Evolutionary conservation across 2,329 filamentous ascomycete genomes (phyloP).

Genomic region (Hypoxylon sp.): DNA sequence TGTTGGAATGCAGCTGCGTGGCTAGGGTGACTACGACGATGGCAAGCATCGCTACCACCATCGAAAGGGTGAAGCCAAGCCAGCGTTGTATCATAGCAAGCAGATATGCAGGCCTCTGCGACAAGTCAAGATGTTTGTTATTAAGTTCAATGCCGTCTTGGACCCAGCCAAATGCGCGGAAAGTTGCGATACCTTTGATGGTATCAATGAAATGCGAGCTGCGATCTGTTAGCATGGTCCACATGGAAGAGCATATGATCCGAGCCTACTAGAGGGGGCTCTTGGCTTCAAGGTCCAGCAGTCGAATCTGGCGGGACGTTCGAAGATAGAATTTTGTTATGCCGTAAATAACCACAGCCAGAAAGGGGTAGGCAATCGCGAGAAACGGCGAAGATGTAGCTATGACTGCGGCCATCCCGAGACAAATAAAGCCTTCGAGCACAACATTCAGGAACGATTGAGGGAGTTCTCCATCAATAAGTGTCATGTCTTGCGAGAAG

Average conservation of each 20-base stretch:
- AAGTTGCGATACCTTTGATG: constrained; percentile 60
- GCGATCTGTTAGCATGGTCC: constrained; percentile 6
- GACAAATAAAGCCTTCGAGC: constrained; percentile 20
- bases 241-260: not conserved
- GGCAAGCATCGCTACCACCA: constrained; percentile 44
- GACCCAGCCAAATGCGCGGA: constrained; percentile 64
- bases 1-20: constrained; percentile 41
- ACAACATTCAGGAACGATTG: constrained; percentile 43
- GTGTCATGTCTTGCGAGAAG: constrained; percentile 57
- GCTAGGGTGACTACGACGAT: constrained; percentile 43
- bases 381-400: constrained; percentile 56
- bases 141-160: constrained; percentile 52
- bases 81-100: constrained; percentile 61
- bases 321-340: constrained; percentile 64
- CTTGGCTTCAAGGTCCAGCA: constrained; percentile 64
- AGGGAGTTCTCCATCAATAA: constrained; percentile 55
- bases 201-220: constrained; percentile 61
- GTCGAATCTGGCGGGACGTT: constrained; percentile 63
- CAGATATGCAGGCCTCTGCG: constrained; percentile 65
- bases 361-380: constrained; percentile 58
- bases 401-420: constrained; percentile 59
- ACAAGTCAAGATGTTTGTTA: constrained; percentile 61
- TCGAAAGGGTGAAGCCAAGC: constrained; percentile 39
- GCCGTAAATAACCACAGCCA: constrained; percentile 56
- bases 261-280: constrained; percentile 59